These are phyloP conservation scores for Mimosa bimucronata DNA, from an alignment of 306 rosid genomes.

Conservation along the genomic window DNA sequence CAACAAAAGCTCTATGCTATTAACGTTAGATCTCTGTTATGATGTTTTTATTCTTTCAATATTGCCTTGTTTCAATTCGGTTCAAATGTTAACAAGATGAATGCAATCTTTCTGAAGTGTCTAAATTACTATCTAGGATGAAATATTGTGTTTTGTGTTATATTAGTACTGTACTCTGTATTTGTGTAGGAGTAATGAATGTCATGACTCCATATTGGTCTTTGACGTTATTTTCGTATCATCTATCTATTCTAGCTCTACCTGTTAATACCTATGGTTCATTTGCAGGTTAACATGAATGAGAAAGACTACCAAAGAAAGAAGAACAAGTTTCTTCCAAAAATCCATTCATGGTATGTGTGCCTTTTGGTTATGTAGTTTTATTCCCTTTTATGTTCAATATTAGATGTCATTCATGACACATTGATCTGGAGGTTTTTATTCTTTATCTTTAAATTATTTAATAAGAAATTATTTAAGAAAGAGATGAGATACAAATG, in stretches of 20 bases:
- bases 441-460: background rate
- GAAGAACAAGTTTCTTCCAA: slow-evolving; percentile 95
- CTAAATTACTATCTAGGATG: background rate
- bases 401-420: background rate
- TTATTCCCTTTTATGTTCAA: background rate
- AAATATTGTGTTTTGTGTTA: background rate
- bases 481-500: background rate
- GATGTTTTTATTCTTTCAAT: background rate
- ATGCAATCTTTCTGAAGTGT: background rate
- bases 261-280: slow-evolving; percentile 31
- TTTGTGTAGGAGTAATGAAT: slow-evolving; percentile 12
- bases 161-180: background rate
- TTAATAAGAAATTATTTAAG: background rate
- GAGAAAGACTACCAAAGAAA: slow-evolving; percentile 97
- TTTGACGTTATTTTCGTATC: slow-evolving; percentile 9
- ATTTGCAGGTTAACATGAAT: slow-evolving; percentile 89
- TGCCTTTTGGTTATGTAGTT: background rate
- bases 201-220: background rate
- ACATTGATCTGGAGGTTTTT: background rate
- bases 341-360: slow-evolving; percentile 94
- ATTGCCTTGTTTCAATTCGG: background rate
- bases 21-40: background rate
- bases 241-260: background rate
- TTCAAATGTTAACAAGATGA: background rate
- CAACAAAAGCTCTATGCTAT: background rate